Conservation (phyloP, 306 rosid genomes). For the Canavalia ensiformis region DNA sequence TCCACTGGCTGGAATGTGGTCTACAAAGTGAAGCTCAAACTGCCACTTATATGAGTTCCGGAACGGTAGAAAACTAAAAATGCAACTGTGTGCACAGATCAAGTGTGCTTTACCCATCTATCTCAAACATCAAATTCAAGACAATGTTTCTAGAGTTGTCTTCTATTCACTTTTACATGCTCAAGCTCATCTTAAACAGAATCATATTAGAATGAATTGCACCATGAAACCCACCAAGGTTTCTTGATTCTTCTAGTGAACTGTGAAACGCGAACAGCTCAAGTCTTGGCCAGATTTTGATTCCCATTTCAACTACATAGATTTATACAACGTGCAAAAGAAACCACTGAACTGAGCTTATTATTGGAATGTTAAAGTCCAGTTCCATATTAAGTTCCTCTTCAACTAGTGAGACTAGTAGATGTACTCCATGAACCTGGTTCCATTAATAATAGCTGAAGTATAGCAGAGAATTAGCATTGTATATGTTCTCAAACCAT, state of each 20-base stretch:
- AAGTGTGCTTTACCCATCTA: neutral
- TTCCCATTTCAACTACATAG: constrained; percentile 20
- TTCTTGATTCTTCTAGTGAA: neutral
- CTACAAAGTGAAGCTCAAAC: neutral
- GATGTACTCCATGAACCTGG: constrained; percentile 1
- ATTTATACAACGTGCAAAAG: constrained; percentile 29
- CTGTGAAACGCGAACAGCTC: neutral
- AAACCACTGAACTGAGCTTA: neutral
- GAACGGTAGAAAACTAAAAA: neutral
- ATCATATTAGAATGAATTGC: constrained; percentile 24
- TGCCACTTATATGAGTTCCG: neutral
- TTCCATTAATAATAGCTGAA: constrained; percentile 16
- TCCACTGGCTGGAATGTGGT: constrained; percentile 3
- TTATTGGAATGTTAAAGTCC: constrained; percentile 2
- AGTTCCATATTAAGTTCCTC: constrained; percentile 11
- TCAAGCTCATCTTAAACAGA: constrained; percentile 15
- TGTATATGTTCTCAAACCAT: neutral
- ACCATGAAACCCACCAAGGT: neutral
- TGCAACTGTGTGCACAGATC: neutral
- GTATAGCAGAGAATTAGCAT: neutral
- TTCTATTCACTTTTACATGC: too few species aligned
- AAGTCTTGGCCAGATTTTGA: constrained; percentile 28
- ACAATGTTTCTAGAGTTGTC: neutral
- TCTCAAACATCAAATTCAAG: neutral
- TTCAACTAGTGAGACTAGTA: neutral